Base-by-base conservation (phyloP, 2,329 filamentous ascomycete genomes). In the Chrysoporthe cubensis region DNA sequence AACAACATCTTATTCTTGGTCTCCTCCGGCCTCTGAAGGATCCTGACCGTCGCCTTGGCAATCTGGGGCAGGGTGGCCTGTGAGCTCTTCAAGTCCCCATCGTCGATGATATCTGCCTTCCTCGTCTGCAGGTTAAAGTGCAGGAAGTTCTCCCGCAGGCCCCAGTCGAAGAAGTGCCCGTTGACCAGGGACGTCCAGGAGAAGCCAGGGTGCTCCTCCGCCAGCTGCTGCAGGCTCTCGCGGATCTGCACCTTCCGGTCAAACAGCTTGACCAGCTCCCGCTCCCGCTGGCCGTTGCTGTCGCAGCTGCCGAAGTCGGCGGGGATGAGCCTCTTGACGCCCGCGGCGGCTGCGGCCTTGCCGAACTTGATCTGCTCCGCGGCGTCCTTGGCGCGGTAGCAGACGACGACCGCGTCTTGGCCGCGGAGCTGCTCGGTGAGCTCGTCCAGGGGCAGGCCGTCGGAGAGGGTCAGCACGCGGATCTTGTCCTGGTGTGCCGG, bases 111-210 rank as follows among this genome's bases (percentile, higher is more conserved):
- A n/a, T 79, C 76, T 2, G 77, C 76, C 62, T 58, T 72, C 57
- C 69, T 73, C 5, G 65, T 67, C 61, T 71, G 68, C 16, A 80
- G 70, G 66, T 79, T 70, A 62, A 78, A 77, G 71, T 80, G 78
- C 65, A 81, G 63, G 60, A 80, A 80, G 43, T 74, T 74, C 44
- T 76, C 72, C 50, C 69, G 68, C 61, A 81, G 66, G 4, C 79
- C 79, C 79, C 79, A 81, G 72, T 81, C 79, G 72, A 81, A 81
- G 67, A 81, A 80, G 67, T 81, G 78, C 1, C 79, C 79, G 40
- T 74, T 75, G 11, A 80, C 78, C 60, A 81, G 69, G 56, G 77
- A 78, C 7, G 79, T 80, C 76, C 77, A 81, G 2, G 72, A 71
- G 66, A 81, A 80, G 0, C n/a, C 68, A 11, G 66, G 50, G 40